Conservation (phyloP, 2,329 filamentous ascomycete species). For the Iodosphaeria phyllophila region DNA sequence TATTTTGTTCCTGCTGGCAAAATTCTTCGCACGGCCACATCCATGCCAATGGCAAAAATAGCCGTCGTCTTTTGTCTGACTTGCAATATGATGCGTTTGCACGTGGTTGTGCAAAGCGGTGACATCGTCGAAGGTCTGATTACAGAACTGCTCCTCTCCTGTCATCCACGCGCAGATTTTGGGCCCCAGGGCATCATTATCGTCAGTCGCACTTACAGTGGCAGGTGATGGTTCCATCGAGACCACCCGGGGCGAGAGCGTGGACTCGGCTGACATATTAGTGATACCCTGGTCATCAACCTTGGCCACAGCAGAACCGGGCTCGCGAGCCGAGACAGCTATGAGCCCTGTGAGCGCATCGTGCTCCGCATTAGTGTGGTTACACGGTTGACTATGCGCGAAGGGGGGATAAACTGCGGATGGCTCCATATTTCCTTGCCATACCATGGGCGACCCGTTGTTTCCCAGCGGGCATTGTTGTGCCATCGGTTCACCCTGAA, state of each 20-base stretch:
- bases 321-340: conserved; percentile 3
- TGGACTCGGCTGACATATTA: conserved; percentile 3
- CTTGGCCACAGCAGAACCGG: conserved; percentile 3
- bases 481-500: too few relatives aligned
- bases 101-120: conserved; percentile 11
- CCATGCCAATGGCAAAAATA: conserved; percentile 14
- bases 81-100: conserved; percentile 8
- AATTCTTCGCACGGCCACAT: conserved; percentile 9
- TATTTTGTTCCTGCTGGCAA: conserved; percentile 14
- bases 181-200: neutral
- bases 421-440: conserved; percentile 1
- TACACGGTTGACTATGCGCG: conserved; percentile 8
- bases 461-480: too few relatives aligned
- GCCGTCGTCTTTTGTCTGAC: conserved; percentile 9
- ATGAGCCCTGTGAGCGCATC: conserved; percentile 9
- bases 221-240: neutral
- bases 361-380: conserved; percentile 13
- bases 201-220: conserved; percentile 1
- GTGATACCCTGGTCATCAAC: conserved; percentile 3
- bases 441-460: too few relatives aligned
- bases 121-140: conserved; percentile 7
- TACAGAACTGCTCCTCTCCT: conserved; percentile 6
- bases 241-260: conserved; percentile 2
- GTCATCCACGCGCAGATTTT: conserved; percentile 10
- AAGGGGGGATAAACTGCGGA: conserved; percentile 3